Percentiles rank a stretch among this genome's conserved stretches.
phyloP scores from a whole-genome alignment of 129 eudicot species.

The Lonicera japonica region DNA sequence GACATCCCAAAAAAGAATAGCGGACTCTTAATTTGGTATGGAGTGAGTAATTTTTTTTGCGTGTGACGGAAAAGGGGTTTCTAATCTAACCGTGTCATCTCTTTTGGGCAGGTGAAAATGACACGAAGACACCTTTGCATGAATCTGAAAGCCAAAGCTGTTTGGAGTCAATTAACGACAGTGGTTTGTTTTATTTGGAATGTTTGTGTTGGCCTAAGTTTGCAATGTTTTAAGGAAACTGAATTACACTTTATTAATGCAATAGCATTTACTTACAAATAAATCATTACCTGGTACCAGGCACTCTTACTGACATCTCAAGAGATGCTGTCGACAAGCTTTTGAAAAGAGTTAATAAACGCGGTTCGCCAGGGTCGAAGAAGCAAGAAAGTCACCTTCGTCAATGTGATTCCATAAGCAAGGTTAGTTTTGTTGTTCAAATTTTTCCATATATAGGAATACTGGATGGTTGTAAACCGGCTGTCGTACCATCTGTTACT shows the following conservation, averaged over 20 bases:
- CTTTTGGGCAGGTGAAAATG: conserved; percentile 21
- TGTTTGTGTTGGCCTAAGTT: conserved; percentile 3
- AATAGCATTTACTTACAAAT: neutral
- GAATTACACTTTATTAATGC: neutral
- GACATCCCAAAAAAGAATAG: too few species aligned
- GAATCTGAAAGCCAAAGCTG: conserved; percentile 20
- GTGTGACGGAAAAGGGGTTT: neutral
- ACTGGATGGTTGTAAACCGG: neutral
- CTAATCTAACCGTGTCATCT: neutral
- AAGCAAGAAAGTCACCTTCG: conserved; percentile 32
- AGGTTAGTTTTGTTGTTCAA: conserved; percentile 26
- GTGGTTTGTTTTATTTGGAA: conserved; percentile 16
- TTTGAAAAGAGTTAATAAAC: conserved; percentile 34
- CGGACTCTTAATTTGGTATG: too few species aligned
- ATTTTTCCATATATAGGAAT: conserved; percentile 7
- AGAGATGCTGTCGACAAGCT: conserved; percentile 45
- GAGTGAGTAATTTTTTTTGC: neutral
- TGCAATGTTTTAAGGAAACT: neutral
- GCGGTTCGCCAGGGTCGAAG: conserved; percentile 31
- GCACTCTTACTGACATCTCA: conserved; percentile 47
- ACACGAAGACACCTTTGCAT: conserved; percentile 15
- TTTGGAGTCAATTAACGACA: conserved; percentile 14
- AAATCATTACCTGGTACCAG: conserved; percentile 24
- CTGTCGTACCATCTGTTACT: neutral
- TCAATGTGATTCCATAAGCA: conserved; percentile 30